Evolutionary conservation across 2,329 filamentous ascomycete species (phyloP).

Genomic region (Talaromyces sp.): DNA sequence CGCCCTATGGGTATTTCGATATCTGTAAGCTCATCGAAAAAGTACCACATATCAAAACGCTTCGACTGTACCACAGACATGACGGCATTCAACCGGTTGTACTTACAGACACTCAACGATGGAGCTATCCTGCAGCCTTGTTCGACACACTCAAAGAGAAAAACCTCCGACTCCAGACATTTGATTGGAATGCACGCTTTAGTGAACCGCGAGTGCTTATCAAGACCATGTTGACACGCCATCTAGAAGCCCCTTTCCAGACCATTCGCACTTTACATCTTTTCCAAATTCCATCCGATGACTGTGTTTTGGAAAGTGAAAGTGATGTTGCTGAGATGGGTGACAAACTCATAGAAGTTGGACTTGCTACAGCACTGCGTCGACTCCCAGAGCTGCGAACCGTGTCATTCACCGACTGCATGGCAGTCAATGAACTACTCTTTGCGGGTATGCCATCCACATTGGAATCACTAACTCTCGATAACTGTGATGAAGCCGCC

Average conservation of each 20-base stretch:
- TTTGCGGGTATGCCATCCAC: slow-evolving; percentile 64
- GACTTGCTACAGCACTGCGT: slow-evolving; percentile 46
- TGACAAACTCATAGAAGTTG: slow-evolving; percentile 19
- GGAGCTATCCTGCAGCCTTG: slow-evolving; percentile 64
- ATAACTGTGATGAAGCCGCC: slow-evolving; percentile 72
- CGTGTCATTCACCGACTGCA: slow-evolving; percentile 71
- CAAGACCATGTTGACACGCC: slow-evolving; percentile 49
- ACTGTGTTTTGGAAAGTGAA: slow-evolving; percentile 4
- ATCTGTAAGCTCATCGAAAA: slow-evolving; percentile 56
- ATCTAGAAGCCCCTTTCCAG: slow-evolving; percentile 54
- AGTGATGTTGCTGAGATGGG: slow-evolving; percentile 41
- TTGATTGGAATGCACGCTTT: slow-evolving; percentile 55
- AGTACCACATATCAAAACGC: slow-evolving; percentile 61
- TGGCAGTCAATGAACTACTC: slow-evolving; percentile 63
- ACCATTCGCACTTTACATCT: slow-evolving; percentile 31
- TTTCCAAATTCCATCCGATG: slow-evolving; percentile 29
- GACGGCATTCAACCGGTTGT: slow-evolving; percentile 17
- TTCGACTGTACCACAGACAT: slow-evolving; percentile 65
- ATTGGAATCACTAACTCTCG: slow-evolving; percentile 65
- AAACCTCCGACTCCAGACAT: slow-evolving; percentile 44
- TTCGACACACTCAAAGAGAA: slow-evolving; percentile 59
- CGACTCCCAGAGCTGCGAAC: slow-evolving; percentile 61
- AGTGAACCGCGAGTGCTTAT: slow-evolving; percentile 31
- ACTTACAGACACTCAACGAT: slow-evolving; percentile 45
- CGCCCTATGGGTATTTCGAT: slow-evolving; percentile 51